Conservation (phyloP, 495 filamentous ascomycete genomes). For the Neurospora sp. region DNA sequence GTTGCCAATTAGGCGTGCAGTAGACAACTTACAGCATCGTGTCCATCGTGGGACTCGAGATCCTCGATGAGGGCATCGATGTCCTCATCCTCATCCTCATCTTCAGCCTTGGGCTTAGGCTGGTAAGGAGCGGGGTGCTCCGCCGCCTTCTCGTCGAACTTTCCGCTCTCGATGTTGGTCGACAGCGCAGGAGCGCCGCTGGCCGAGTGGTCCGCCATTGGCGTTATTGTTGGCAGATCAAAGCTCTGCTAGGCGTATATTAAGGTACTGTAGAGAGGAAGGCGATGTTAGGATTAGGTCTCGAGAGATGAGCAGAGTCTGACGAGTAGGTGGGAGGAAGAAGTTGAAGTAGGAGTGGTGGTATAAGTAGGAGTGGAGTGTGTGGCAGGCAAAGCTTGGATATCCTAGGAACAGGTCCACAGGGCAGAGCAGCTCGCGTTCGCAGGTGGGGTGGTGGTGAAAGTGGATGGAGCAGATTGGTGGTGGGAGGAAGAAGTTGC, state of each 20-base stretch:
- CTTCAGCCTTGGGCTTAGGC: conserved; percentile 27
- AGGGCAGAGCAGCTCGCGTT: not conserved
- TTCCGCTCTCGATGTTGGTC: conserved; percentile 44
- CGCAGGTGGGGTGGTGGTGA: not conserved
- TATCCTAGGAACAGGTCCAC: not conserved
- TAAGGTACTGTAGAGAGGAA: not conserved
- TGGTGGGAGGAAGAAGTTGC: not conserved
- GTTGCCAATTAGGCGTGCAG: not conserved
- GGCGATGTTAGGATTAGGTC: not conserved
- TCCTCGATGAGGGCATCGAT: conserved; percentile 77
- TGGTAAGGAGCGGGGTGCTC: conserved; percentile 16
- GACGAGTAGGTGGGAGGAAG: not conserved
- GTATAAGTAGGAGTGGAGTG: conserved; percentile 1
- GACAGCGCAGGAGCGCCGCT: conserved; percentile 38
- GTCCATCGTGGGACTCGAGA: conserved; percentile 66
- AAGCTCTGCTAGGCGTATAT: conserved; percentile 23
- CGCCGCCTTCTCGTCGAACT: conserved; percentile 46
- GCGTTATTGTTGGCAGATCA: conserved; percentile 21
- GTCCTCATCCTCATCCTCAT: conserved; percentile 57
- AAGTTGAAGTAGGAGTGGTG: not conserved
- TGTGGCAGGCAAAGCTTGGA: not conserved
- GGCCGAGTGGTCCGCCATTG: conserved; percentile 39
- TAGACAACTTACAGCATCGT: conserved; percentile 26
- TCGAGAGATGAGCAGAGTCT: not conserved
- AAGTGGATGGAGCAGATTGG: not conserved